These are phyloP conservation scores for Echinosphaeria canescens DNA, from an alignment of 2,329 filamentous ascomycete species.

Conservation along the genomic window DNA sequence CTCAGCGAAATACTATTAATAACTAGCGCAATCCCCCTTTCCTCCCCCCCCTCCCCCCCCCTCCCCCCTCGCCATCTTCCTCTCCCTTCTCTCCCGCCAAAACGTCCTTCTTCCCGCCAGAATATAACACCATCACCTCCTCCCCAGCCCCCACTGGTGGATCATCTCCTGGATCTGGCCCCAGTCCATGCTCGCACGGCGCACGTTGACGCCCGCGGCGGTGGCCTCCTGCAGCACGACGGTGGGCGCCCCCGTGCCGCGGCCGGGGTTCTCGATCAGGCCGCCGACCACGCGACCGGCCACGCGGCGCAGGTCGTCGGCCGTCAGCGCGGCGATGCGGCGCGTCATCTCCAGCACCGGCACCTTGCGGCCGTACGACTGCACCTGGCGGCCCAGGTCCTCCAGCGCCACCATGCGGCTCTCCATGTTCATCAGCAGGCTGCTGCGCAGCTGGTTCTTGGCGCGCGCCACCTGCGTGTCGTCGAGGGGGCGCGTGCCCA, in stretches of 20 bases:
- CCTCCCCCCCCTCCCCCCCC: too few species aligned
- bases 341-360: slow-evolving; percentile 85
- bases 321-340: slow-evolving; percentile 63
- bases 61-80: too few species aligned
- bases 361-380: slow-evolving; percentile 87
- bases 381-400: slow-evolving; percentile 83
- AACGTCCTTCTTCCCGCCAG: neutral
- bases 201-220: slow-evolving; percentile 47
- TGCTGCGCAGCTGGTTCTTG: slow-evolving; percentile 88
- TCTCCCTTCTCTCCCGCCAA: too few species aligned
- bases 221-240: slow-evolving; percentile 88
- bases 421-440: slow-evolving; percentile 92
- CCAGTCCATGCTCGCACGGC: slow-evolving; percentile 53
- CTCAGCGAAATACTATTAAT: too few species aligned
- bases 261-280: slow-evolving; percentile 48
- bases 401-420: slow-evolving; percentile 94
- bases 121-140: slow-evolving; percentile 11
- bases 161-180: slow-evolving; percentile 79
- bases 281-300: slow-evolving; percentile 63
- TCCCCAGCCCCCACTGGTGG: slow-evolving; percentile 62
- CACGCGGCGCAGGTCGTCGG: slow-evolving; percentile 63
- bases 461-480: slow-evolving; percentile 68
- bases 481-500: too few species aligned
- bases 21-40: too few species aligned
- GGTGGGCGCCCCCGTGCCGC: slow-evolving; percentile 72